phyloP scores from a whole-genome alignment of 805 yeast genomes.

The Millerozyma acaciae region DNA sequence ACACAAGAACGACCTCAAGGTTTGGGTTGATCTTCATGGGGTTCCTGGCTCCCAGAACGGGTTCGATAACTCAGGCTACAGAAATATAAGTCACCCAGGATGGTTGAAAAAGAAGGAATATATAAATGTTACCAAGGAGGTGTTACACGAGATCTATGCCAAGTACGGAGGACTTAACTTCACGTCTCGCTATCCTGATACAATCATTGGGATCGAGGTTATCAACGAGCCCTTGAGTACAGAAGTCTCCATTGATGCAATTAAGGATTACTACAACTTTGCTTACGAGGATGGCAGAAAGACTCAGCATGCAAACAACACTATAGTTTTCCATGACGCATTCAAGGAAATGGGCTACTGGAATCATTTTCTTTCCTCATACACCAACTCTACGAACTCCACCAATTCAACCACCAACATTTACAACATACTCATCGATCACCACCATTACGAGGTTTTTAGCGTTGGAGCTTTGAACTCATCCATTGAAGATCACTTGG shows the following conservation, averaged over 20 bases:
- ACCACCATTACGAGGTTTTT: conserved; percentile 40
- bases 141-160: conserved; percentile 27
- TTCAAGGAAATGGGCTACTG: conserved; percentile 54
- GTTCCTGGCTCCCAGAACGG: conserved; percentile 86
- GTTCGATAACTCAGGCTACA: conserved; percentile 73
- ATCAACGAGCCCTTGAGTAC: conserved; percentile 39
- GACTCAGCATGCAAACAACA: conserved; percentile 29
- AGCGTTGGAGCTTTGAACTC: conserved; percentile 19
- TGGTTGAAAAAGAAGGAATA: conserved; percentile 30
- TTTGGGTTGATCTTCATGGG: conserved; percentile 77
- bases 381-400: conserved; percentile 5
- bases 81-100: conserved; percentile 41
- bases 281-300: conserved; percentile 31
- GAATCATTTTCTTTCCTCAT: conserved; percentile 40
- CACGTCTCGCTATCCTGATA: conserved; percentile 21
- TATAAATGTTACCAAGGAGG: conserved; percentile 27
- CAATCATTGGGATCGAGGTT: conserved; percentile 37
- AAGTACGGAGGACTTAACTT: conserved; percentile 32
- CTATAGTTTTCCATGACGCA: conserved; percentile 63
- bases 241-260: conserved; percentile 14
- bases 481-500: conserved; percentile 28
- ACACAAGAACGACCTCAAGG: conserved; percentile 52
- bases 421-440: conserved; percentile 38
- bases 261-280: conserved; percentile 25
- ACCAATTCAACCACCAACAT: conserved; percentile 15